Conservation (phyloP, 2,329 filamentous ascomycete genomes). For the Fusarium lateritium region DNA sequence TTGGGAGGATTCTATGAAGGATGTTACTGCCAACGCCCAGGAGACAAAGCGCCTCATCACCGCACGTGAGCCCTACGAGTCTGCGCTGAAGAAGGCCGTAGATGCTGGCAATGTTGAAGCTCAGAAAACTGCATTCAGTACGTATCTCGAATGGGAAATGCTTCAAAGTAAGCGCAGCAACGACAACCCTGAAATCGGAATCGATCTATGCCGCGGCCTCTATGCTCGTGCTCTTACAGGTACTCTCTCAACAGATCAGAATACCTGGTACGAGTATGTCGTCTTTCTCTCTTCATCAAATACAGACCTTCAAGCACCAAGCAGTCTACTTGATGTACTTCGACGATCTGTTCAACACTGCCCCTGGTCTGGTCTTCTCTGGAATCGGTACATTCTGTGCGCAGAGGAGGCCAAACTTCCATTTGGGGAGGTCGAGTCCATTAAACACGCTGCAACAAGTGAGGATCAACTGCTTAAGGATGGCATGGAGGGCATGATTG, state of each 20-base stretch:
- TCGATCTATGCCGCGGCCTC: slow-evolving; percentile 73
- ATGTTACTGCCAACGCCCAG: slow-evolving; percentile 74
- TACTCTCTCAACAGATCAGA: slow-evolving; percentile 79
- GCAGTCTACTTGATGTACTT: slow-evolving; percentile 75
- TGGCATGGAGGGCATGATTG: slow-evolving; percentile 88
- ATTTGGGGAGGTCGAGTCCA: slow-evolving; percentile 86
- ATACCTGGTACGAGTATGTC: slow-evolving; percentile 86
- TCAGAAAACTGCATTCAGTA: slow-evolving; percentile 66
- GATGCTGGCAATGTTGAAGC: slow-evolving; percentile 69
- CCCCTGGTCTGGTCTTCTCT: slow-evolving; percentile 91
- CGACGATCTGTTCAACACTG: slow-evolving; percentile 90
- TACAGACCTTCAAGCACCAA: slow-evolving; percentile 57
- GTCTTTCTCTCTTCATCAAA: slow-evolving; percentile 76
- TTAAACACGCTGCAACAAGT: slow-evolving; percentile 93
- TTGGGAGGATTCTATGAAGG: slow-evolving; percentile 83
- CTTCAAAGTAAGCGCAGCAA: slow-evolving; percentile 68
- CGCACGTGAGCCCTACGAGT: slow-evolving; percentile 77
- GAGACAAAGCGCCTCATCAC: slow-evolving; percentile 74
- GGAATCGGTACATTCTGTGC: slow-evolving; percentile 89
- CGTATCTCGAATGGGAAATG: slow-evolving; percentile 91
- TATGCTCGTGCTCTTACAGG: slow-evolving; percentile 82
- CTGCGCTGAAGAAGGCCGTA: slow-evolving; percentile 72
- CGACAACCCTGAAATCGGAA: slow-evolving; percentile 60
- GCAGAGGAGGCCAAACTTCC: slow-evolving; percentile 83
- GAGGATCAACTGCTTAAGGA: slow-evolving; percentile 87